Percentiles rank a stretch among this genome's conserved stretches.
phyloP scores from a whole-genome alignment of 345 rosid genomes.

The Linum lewisii region DNA sequence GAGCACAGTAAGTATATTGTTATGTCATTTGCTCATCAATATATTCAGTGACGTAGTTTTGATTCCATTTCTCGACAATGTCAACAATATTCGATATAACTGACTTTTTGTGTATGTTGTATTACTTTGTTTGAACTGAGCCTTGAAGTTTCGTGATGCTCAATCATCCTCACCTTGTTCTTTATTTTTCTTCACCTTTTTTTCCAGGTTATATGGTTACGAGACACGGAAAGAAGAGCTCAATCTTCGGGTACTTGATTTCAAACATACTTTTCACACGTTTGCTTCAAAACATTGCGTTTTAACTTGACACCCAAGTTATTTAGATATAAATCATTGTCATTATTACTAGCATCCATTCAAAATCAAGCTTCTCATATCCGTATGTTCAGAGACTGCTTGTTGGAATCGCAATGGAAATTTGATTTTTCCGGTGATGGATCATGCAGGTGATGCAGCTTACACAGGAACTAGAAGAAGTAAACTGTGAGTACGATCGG shows the following conservation, averaged over 20 bases:
- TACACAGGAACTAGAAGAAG: background rate
- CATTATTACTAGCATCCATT: too few relatives aligned
- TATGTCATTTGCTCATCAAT: background rate
- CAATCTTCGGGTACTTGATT: background rate
- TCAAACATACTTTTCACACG: background rate
- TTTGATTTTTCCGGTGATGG: background rate
- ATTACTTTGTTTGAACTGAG: background rate
- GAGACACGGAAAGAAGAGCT: background rate
- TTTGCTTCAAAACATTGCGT: background rate
- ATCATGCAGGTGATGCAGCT: background rate
- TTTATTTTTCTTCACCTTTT: background rate
- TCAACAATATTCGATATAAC: background rate
- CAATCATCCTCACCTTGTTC: background rate
- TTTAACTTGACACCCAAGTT: background rate
- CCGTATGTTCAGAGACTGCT: too few relatives aligned
- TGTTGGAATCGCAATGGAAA: background rate
- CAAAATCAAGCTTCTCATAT: too few relatives aligned
- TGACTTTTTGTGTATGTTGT: too few relatives aligned
- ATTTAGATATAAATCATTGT: too few relatives aligned
- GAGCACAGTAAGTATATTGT: background rate
- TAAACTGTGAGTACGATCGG: background rate
- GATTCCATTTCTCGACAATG: background rate
- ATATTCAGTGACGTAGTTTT: background rate
- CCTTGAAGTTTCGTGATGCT: background rate
- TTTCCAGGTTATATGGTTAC: background rate